Conservation (phyloP, 2,329 filamentous ascomycete species). For the Penicillium vulpinum region DNA sequence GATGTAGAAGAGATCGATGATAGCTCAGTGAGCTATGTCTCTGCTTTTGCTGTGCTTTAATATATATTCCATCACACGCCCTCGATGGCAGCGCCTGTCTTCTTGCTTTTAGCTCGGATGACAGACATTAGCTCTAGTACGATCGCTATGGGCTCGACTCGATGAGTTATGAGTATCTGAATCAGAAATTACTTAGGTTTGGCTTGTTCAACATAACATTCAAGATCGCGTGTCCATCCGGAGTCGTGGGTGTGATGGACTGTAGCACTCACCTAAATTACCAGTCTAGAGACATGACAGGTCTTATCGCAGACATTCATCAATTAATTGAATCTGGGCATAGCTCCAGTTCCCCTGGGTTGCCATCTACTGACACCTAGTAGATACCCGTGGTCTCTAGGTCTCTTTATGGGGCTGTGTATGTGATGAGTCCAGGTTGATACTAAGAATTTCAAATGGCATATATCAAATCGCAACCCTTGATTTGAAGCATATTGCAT, state of each 20-base stretch:
- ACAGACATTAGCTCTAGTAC: neutral
- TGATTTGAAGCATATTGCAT: neutral
- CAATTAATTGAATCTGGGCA: no score
- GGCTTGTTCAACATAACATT: neutral
- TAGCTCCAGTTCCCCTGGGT: neutral
- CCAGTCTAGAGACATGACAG: neutral
- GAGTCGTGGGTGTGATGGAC: neutral
- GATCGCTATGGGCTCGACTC: neutral
- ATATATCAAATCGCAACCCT: neutral
- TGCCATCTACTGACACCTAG: neutral
- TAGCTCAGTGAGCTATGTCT: conserved; percentile 92
- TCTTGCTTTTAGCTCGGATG: neutral
- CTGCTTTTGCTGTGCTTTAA: conserved; percentile 78
- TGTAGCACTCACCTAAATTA: neutral
- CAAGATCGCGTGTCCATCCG: neutral
- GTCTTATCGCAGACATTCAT: neutral
- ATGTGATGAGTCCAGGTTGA: neutral
- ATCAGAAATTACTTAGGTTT: neutral
- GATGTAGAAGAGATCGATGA: conserved; percentile 67
- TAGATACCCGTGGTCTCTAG: neutral
- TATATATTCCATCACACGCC: neutral
- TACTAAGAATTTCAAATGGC: neutral
- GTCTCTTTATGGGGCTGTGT: no score
- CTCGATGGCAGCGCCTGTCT: neutral
- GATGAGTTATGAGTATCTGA: neutral